Conservation (phyloP, 2,329 filamentous ascomycete genomes). For the Trichoderma sp. region DNA sequence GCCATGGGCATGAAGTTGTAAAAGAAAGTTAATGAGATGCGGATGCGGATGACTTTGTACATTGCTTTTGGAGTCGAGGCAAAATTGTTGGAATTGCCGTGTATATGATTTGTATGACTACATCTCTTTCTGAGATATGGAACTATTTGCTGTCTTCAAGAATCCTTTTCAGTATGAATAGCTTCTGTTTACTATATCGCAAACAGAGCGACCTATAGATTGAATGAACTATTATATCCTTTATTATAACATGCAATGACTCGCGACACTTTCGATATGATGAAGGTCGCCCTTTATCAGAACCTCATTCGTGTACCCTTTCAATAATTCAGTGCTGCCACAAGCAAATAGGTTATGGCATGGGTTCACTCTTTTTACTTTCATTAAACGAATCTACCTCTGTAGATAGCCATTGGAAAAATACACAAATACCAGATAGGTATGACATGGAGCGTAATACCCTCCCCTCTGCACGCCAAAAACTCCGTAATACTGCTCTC, state of each 20-base stretch:
- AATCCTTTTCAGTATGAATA: not conserved
- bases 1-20: conserved; percentile 90
- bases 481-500: conserved; percentile 23
- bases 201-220: conserved; percentile 6
- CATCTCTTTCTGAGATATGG: not conserved
- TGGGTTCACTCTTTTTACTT: not conserved
- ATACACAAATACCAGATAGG: not conserved
- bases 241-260: not conserved
- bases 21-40: not conserved
- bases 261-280: no score
- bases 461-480: conserved; percentile 18
- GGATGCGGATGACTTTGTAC: not conserved
- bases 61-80: not conserved
- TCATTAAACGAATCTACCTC: not conserved
- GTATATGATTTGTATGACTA: conserved; percentile 28
- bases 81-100: not conserved
- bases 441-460: not conserved
- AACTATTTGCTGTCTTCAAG: not conserved
- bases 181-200: not conserved
- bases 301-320: no score
- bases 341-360: not conserved
- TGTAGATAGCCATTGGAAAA: not conserved
- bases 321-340: not conserved
- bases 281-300: no score
- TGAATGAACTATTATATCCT: not conserved